Base-by-base conservation (phyloP, 2,329 filamentous ascomycete species). In the Aspergillus phoenicis region DNA sequence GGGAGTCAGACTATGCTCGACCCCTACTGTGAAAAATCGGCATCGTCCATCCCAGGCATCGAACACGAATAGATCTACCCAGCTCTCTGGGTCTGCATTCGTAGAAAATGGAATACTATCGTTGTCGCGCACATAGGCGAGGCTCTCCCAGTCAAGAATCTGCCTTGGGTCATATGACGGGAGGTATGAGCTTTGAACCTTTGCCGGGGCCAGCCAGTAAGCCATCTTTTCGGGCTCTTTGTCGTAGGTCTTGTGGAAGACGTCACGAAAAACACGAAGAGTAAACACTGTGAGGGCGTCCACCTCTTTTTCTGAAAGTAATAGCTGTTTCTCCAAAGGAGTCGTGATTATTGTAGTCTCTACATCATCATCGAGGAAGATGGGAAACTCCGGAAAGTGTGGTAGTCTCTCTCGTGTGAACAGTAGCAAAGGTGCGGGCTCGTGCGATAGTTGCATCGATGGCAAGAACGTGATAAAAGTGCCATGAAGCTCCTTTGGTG, bases 201-300 rank as follows among this genome's bases (percentile, higher is more conserved):
- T 60, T 62, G 82, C 65, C 5, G 95, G 94, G 0, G 87, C 90
- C 13, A 97, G 71, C 80, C 93, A 97, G 75, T 97, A 99, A 0
- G 93, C 89, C 73, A 97, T 84, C 28, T 88, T 86, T 0, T 82
- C 75, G 0, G 81, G 67, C 15, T 87, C 81, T 0, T 85, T 80
- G 52, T 90, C 87, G 69, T 91, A 99, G 3, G 83, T 82, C 74
- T 99, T 99, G 75, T 93, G 94, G 79, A 97, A 98, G 0, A 97
- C 81, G 67, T 98, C 92, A 15, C 85, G 79, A 74, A 96, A 97
- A 0, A 96, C 76, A 4, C 84, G 83, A 43, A 96, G 78, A 0
- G 91, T 97, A 72, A 95, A 96, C 0, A 74, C 76, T 0, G 87
- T 87, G n/a, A 98, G 73, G 1, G 79, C 73, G 0, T 83, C 75